These are phyloP conservation scores for Areca catechu DNA, from an alignment of 176 grass and related monocot species.

Conservation along the genomic window DNA sequence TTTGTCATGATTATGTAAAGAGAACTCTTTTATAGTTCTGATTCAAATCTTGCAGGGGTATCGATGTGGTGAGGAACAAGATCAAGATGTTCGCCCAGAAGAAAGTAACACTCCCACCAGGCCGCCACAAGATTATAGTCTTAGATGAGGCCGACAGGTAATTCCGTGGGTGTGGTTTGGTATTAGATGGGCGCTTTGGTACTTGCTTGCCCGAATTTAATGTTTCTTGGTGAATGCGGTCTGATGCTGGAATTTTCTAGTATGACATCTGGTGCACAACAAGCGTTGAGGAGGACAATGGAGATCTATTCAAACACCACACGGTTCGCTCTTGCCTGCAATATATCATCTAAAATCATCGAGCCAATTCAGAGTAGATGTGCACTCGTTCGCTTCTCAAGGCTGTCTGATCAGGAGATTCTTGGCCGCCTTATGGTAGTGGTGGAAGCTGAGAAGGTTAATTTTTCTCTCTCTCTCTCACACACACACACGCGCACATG, in stretches of 20 bases:
- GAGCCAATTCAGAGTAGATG: constrained; percentile 98
- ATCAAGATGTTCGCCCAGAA: constrained; percentile 99
- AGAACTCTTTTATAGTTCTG: too few relatives aligned
- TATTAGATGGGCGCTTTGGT: neutral
- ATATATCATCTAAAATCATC: constrained; percentile 96
- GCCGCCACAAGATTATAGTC: constrained; percentile 81
- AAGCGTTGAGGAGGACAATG: constrained; percentile 94
- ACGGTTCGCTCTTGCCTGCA: constrained; percentile 87
- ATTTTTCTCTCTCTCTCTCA: neutral
- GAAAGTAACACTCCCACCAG: constrained; percentile 81
- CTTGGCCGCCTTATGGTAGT: constrained; percentile 80
- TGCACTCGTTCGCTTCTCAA: constrained; percentile 85
- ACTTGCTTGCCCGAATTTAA: neutral
- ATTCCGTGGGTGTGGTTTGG: neutral
- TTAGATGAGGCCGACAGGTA: constrained; percentile 97
- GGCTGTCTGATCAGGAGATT: constrained; percentile 90
- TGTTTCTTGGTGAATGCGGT: neutral
- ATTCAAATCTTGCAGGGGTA: constrained; percentile 43
- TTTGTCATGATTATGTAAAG: too few relatives aligned
- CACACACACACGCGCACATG: too few relatives aligned
- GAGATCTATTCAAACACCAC: constrained; percentile 98
- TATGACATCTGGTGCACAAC: constrained; percentile 94
- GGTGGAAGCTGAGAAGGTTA: constrained; percentile 86
- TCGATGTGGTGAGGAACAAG: constrained; percentile 96
- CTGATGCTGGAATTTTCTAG: constrained; percentile 31